Conservation (phyloP, 306 rosid genomes). For the Castanea crenata region DNA sequence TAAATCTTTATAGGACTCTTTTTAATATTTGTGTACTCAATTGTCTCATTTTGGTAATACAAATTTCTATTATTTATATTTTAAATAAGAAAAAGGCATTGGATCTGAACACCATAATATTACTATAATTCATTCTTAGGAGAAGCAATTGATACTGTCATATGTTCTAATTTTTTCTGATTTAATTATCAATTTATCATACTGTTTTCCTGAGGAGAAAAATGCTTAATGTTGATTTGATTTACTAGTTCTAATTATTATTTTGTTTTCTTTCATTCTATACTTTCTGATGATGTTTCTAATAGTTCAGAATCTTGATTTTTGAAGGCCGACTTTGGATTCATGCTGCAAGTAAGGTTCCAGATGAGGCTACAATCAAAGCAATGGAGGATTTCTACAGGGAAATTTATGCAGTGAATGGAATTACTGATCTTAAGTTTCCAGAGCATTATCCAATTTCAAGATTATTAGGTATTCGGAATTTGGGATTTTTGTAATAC, state of each 20-base stretch:
- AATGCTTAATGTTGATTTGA: background rate
- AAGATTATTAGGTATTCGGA: slow-evolving; percentile 67
- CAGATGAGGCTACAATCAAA: slow-evolving; percentile 80
- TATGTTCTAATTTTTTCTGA: too few relatives aligned
- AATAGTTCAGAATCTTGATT: slow-evolving; percentile 7
- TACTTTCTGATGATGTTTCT: background rate
- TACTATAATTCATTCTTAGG: background rate
- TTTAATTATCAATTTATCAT: too few relatives aligned
- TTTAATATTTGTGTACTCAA: background rate
- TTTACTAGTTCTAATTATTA: background rate
- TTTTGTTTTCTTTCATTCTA: background rate
- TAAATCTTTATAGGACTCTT: too few relatives aligned
- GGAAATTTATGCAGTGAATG: slow-evolving; percentile 79
- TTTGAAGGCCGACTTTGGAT: slow-evolving; percentile 91
- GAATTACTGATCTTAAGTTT: slow-evolving; percentile 65
- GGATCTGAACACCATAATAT: background rate
- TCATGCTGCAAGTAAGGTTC: slow-evolving; percentile 96
- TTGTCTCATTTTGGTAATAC: too few relatives aligned
- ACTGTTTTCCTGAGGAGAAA: background rate
- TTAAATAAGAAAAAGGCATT: background rate
- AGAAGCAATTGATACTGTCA: background rate
- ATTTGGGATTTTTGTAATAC: background rate
- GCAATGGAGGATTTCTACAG: slow-evolving; percentile 89
- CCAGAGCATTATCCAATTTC: slow-evolving; percentile 91
- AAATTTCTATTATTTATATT: too few relatives aligned